Conservation (phyloP, 345 rosid genomes). For the Pugionium dolabratum region DNA sequence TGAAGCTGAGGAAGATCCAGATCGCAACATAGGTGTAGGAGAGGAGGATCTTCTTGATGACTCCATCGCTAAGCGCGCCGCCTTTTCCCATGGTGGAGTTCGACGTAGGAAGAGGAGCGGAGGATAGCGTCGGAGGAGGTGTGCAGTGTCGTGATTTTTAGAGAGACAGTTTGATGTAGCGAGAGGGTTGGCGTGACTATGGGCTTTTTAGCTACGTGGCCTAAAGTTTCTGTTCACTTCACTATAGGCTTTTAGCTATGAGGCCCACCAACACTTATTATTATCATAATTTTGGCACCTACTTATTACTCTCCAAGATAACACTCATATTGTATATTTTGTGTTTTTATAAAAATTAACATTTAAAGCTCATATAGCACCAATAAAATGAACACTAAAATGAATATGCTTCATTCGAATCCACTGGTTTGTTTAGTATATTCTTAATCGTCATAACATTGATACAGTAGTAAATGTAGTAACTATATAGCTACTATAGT, state of each 20-base stretch:
- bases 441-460: too few relatives aligned
- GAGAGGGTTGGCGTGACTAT: slow-evolving; percentile 34
- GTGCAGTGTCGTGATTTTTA: slow-evolving; percentile 1
- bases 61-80: slow-evolving; percentile 81
- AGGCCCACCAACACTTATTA: too few relatives aligned
- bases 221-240: not conserved
- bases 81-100: slow-evolving; percentile 73
- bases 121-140: slow-evolving; percentile 11
- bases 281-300: too few relatives aligned
- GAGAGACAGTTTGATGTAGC: not conserved
- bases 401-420: too few relatives aligned
- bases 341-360: too few relatives aligned
- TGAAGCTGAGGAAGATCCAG: slow-evolving; percentile 58
- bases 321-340: too few relatives aligned
- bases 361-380: too few relatives aligned
- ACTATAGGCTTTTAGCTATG: slow-evolving; percentile 12
- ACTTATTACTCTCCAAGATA: too few relatives aligned
- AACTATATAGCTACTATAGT: too few relatives aligned
- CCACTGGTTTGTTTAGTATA: too few relatives aligned
- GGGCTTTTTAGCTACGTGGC: slow-evolving; percentile 24
- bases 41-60: slow-evolving; percentile 81
- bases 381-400: too few relatives aligned
- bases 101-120: slow-evolving; percentile 26
- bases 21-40: slow-evolving; percentile 74
- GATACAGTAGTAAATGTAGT: too few relatives aligned